A percentile compares a stretch with the other conserved stretches of the same genome.
Evolutionary conservation across 768 basidiomycete species (phyloP).

Genomic region (Auricularia cornea): DNA sequence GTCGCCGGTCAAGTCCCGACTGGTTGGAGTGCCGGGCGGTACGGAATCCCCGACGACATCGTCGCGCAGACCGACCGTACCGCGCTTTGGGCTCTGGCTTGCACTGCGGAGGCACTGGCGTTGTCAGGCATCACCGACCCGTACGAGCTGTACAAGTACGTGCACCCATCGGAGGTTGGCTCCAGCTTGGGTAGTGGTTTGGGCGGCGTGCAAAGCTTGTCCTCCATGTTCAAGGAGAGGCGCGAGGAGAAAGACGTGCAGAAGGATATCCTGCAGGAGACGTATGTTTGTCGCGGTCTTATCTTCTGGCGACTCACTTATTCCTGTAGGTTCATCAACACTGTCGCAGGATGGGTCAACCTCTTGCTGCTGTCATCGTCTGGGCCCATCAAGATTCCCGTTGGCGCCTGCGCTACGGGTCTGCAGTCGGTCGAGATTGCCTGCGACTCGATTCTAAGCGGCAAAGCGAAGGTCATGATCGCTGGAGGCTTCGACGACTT

Average conservation of each 20-base stretch:
- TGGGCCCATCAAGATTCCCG: conserved; percentile 98
- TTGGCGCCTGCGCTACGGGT: conserved; percentile 97
- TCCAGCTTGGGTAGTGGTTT: conserved; percentile 93
- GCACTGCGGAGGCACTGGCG: conserved; percentile 91
- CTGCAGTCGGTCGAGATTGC: conserved; percentile 97
- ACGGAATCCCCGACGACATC: conserved; percentile 95
- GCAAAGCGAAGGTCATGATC: conserved; percentile 99
- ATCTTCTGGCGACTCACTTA: neutral
- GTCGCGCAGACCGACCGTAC: conserved; percentile 88
- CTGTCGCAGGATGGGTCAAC: conserved; percentile 97
- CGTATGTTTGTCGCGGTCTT: too few species aligned
- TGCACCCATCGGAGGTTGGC: conserved; percentile 96
- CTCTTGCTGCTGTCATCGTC: conserved; percentile 89
- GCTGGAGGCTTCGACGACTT: conserved; percentile 98
- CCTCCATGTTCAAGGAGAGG: conserved; percentile 98
- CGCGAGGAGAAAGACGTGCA: conserved; percentile 97
- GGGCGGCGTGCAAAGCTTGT: conserved; percentile 87
- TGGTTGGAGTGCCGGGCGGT: conserved; percentile 93
- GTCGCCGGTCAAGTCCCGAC: conserved; percentile 97
- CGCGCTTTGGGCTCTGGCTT: conserved; percentile 90
- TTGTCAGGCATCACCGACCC: conserved; percentile 97
- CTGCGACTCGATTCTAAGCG: conserved; percentile 86
- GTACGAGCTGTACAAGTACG: conserved; percentile 92
- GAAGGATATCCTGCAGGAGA: conserved; percentile 97
- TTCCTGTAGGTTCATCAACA: conserved; percentile 84